A percentile compares a stretch with the other conserved stretches of the same genome.
phyloP scores from a whole-genome alignment of 208 protist species.

The Herpetomonas tarakana region DNA sequence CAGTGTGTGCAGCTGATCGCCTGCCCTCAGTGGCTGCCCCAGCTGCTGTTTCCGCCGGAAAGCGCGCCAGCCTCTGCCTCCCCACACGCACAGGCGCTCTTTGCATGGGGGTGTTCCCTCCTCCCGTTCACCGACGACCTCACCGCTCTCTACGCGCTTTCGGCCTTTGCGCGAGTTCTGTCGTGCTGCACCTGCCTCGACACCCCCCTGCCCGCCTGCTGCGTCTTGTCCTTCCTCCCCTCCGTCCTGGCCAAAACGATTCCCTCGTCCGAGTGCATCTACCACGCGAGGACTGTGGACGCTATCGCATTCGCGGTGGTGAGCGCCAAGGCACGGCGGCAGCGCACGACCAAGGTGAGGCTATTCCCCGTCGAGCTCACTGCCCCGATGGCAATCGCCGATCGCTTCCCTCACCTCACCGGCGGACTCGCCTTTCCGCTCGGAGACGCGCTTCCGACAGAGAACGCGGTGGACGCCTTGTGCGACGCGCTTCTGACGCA shows the following conservation, averaged over 20 bases:
- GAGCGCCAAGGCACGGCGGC: not conserved
- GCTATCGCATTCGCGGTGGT: not conserved
- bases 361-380: not conserved
- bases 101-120: constrained; percentile 13
- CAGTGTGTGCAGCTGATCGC: not conserved
- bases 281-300: not conserved
- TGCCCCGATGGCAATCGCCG: not conserved
- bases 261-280: constrained; percentile 9
- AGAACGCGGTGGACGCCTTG: not conserved
- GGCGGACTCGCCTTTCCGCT: not conserved
- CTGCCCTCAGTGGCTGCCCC: not conserved
- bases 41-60: not conserved
- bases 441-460: not conserved
- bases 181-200: not conserved
- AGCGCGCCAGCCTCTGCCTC: not conserved
- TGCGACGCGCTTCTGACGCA: constrained; percentile 6
- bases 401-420: not conserved
- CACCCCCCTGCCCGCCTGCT: constrained; percentile 2
- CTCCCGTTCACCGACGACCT: constrained; percentile 20
- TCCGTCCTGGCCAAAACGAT: constrained; percentile 33
- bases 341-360: not conserved
- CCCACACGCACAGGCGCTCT: not conserved
- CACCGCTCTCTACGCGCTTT: constrained; percentile 11
- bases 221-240: constrained; percentile 24
- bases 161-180: constrained; percentile 11